Percentiles rank a stretch among this genome's conserved stretches.
These are phyloP conservation scores for Suillus weaverae DNA, from an alignment of 768 basidiomycete species.

Conservation along the genomic window DNA sequence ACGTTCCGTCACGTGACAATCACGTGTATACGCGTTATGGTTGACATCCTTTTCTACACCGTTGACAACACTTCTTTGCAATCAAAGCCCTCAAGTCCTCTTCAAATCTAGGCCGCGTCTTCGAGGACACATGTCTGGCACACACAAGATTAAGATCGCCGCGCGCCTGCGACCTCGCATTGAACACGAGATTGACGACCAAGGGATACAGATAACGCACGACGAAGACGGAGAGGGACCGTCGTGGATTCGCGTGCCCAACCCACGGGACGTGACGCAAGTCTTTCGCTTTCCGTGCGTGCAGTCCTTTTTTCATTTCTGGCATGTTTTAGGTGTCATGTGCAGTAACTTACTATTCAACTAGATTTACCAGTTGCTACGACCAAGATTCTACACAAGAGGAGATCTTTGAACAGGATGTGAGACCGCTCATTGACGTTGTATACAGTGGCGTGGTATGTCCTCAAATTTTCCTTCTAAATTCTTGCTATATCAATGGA, in stretches of 20 bases:
- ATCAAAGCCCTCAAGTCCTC: background rate
- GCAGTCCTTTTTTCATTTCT: constrained; percentile 3
- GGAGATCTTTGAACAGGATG: constrained; percentile 75
- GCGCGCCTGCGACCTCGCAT: constrained; percentile 72
- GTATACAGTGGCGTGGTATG: constrained; percentile 76
- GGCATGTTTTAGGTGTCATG: background rate
- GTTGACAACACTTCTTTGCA: background rate
- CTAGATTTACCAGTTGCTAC: constrained; percentile 75
- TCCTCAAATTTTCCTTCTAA: constrained; percentile 6
- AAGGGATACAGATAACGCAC: constrained; percentile 54
- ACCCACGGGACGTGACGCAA: constrained; percentile 67
- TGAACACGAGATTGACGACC: constrained; percentile 60
- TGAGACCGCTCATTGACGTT: constrained; percentile 74
- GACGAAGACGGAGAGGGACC: constrained; percentile 32
- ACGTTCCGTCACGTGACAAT: background rate
- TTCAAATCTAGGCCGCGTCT: background rate
- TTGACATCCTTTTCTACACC: background rate
- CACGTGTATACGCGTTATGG: constrained; percentile 4
- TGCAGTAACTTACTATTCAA: constrained; percentile 7
- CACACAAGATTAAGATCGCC: constrained; percentile 66
- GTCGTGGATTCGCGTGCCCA: constrained; percentile 62
- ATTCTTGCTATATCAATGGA: background rate
- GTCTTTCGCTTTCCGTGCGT: constrained; percentile 79
- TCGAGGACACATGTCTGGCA: constrained; percentile 5
- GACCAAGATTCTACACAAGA: constrained; percentile 69